Percentiles rank a stretch among this genome's conserved stretches.
Conservation (phyloP, 148 eudicot species). For the Gaultheria prostrata region DNA sequence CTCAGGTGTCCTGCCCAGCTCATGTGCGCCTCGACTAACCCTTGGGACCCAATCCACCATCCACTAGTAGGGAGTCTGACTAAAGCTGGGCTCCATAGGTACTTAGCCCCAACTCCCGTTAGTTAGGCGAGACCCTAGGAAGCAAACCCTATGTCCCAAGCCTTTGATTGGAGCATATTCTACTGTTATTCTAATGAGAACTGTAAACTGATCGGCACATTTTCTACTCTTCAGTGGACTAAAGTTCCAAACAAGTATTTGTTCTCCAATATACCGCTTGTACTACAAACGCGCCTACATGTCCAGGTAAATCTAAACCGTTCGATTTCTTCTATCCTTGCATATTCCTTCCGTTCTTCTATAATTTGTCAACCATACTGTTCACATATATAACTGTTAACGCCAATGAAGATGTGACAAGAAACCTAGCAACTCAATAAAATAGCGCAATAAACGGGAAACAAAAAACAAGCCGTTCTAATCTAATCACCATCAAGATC, state of each 20-base stretch:
- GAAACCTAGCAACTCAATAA: neutral
- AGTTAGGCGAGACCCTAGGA: no score
- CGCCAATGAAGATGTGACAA: neutral
- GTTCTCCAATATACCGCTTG: neutral
- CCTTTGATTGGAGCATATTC: neutral
- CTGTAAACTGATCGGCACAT: neutral
- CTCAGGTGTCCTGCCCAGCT: no score
- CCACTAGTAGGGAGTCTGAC: no score
- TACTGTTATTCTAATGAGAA: neutral
- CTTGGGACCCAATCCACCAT: no score
- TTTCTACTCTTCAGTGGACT: neutral
- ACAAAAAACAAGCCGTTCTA: neutral
- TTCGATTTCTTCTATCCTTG: neutral
- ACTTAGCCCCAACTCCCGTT: no score
- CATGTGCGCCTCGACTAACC: no score
- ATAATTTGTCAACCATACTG: neutral
- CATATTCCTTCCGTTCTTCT: neutral
- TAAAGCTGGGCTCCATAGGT: no score
- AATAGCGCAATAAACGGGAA: neutral
- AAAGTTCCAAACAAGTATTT: neutral
- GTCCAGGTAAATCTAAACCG: neutral
- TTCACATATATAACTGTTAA: neutral
- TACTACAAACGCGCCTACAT: neutral
- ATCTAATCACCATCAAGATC: constrained; percentile 8
- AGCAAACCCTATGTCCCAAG: no score